Base-by-base conservation (phyloP, 139 green algal species). In the Dunaliella primolecta region DNA sequence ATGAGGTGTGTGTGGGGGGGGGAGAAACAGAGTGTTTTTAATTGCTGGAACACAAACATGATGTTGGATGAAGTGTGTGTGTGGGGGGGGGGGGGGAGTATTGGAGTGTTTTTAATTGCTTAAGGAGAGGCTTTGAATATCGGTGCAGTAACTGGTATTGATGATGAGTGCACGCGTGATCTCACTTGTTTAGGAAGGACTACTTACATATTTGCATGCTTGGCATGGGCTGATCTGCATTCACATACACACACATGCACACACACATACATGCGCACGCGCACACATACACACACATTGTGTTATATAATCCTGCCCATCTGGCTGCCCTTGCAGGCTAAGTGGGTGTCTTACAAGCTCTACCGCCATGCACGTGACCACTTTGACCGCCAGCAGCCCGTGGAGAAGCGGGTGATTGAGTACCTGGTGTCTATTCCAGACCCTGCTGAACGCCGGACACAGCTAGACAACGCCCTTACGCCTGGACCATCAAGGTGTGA, bases 321-420 rank as follows among this genome's bases (percentile, higher is more conserved):
- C n/a, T n/a, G n/a, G n/a, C n/a, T n/a, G n/a, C n/a, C n/a, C n/a
- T n/a, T 37, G n/a, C 79, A 93, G 87, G 88, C 91, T 74, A 93
- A 93, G 85, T 90, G 89, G 85, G 85, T 91, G 36, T 37, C 86
- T 24, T 91, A 91, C 85, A 91, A 91, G 84, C 78, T 91, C 83
- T 91, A 91, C 85, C 88, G 88, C 38, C 57, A 89, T 23, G 91
- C 91, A 0, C 80, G 89, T 30, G 89, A 94, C 87, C 79, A 92
- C 83, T 94, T 92, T 85, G 89, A 94, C 78, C 87, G 89, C 25
- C 84, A 94, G 86, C 89, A 94, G 83, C 89, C 91, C 21, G 75
- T 55, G 3, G 91, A 94, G 89, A 92, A 94, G 89, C 89, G 91
- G 35, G 92, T 94, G 84, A 82, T 94, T 38, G 89, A 94, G 87